Base-by-base conservation (phyloP, 768 basidiomycete genomes). In the Vishniacozyma victoriae region DNA sequence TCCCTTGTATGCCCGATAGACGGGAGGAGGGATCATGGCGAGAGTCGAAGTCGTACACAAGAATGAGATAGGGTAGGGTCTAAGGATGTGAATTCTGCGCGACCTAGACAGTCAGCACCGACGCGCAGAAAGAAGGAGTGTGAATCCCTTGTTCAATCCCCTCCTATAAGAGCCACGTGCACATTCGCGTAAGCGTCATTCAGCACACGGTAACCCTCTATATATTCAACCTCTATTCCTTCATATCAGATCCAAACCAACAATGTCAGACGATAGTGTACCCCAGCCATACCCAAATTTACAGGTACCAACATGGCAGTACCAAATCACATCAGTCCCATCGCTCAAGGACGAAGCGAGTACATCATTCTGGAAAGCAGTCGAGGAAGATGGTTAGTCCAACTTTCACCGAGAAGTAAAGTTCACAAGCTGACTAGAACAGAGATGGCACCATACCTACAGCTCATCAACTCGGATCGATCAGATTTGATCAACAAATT, bases 241-340 rank as follows among this genome's bases (percentile, higher is more conserved):
- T n/a, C 40, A 19, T 41, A 14, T 11, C 40, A 18, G n/a, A n/a
- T n/a, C n/a, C 29, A 33, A 39, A 16, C 5, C 40, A 43, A 57
- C 41, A 48, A 90, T 91, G 87, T 79, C 87, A 44, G 86, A 67
- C 56, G 74, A 93, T 71, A 87, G 92, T 55, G 74, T 80, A 13
- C 81, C 91, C 2, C 78, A 87, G 31, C 88, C 88, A 0, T 84
- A 87, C 52, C 92, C 91, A 19, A 92, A 95, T 68, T 81, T 91
- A 47, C 75, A 77, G 11, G 78, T 93, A 15, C 78, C 91, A 0
- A 85, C 93, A 61, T 80, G 84, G 64, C 75, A 85, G 12, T 95
- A 87, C 61, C 79, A 80, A 9, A 77, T 96, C 3, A 78, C 81
- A 12, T 80, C 79, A 16, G 77, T 90, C 29, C 65, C 75, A 0